These are phyloP conservation scores for Ziziphus jujuba DNA, from an alignment of 306 rosid species.

Conservation along the genomic window DNA sequence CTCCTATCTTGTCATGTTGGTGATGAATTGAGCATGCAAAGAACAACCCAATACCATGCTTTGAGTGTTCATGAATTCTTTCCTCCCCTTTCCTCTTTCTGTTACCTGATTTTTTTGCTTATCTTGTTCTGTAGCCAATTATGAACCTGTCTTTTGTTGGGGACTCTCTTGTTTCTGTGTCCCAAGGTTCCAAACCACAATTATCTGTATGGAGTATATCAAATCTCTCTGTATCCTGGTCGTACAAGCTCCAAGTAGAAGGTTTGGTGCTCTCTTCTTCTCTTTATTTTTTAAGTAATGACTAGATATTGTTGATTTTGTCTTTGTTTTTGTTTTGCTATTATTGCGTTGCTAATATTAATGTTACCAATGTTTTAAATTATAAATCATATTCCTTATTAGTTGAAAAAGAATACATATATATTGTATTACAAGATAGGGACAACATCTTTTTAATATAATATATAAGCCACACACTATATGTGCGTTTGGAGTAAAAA, in stretches of 20 bases:
- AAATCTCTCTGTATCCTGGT: slow-evolving; percentile 63
- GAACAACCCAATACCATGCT: background rate
- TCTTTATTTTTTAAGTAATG: background rate
- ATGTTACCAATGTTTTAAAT: too few species aligned
- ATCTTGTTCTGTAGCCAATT: slow-evolving; percentile 55
- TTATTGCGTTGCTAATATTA: too few species aligned
- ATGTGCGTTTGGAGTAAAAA: too few species aligned
- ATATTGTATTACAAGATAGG: too few species aligned
- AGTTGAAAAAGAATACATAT: too few species aligned
- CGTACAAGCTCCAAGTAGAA: slow-evolving; percentile 85
- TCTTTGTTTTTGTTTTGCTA: too few species aligned
- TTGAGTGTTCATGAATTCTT: background rate
- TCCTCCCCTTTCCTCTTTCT: slow-evolving; percentile 4
- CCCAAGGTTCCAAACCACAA: slow-evolving; percentile 72
- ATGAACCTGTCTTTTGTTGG: slow-evolving; percentile 69
- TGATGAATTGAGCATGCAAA: background rate
- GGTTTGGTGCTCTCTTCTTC: slow-evolving; percentile 38
- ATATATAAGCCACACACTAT: too few species aligned
- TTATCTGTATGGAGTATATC: slow-evolving; percentile 75
- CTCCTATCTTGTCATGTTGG: background rate
- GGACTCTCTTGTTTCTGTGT: slow-evolving; percentile 69
- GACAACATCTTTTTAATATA: too few species aligned
- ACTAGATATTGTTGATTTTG: too few species aligned
- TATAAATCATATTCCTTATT: too few species aligned
- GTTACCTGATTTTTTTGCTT: background rate